Base-by-base conservation (phyloP, 2,329 filamentous ascomycete genomes). In the Metarhizium humberi region DNA sequence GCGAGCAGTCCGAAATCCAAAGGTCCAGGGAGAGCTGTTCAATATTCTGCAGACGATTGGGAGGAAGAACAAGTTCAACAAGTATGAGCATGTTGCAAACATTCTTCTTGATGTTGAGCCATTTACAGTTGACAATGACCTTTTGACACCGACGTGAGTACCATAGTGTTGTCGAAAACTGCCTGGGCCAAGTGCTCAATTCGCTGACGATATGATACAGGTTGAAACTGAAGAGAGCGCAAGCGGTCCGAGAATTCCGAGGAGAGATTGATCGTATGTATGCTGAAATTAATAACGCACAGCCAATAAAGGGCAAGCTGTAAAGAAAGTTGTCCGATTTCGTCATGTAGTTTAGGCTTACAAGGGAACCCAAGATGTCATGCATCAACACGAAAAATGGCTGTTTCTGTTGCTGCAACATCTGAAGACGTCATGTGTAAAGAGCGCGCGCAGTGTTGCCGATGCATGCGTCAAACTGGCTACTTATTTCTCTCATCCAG, bases 71-170 rank as follows among this genome's bases (percentile, higher is more conserved):
- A 95, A 92, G 75, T 92, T 99, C 71, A 94, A 95, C 68, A 88
- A 85, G 62, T 97, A 88, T 64, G 94, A 99, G 78, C 82, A 83
- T 60, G 86, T 97, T 50, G 82, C 80, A 68, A 88, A 86, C 62
- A 78, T 87, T 55, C 72, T 86, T 59, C 73, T 99, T 61, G 85
- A 87, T 63, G 63, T 96, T 16, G 94, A 97, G 57, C 94, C 94
- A 2, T 97, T 97, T 66, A 88, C 85, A 1, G 84, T 97, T 60
- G 92, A 96, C 54, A 97, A 97, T 67, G 88, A 95, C 71, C 78
- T 96, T 51, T 73, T 92, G 67, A 94, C 89, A 20, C 89, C 89
- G 29, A 94, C 89, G 88, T 92, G 81, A 84, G 87, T 82, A 53
- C 11, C 16, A 32, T 51, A 18, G 8, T 1, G 32, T 20, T 11